Evolutionary conservation across 306 rosid species (phyloP), one percentile per base, ranked within the genome.

Genomic region (Casuarina cunninghamiana): DNA sequence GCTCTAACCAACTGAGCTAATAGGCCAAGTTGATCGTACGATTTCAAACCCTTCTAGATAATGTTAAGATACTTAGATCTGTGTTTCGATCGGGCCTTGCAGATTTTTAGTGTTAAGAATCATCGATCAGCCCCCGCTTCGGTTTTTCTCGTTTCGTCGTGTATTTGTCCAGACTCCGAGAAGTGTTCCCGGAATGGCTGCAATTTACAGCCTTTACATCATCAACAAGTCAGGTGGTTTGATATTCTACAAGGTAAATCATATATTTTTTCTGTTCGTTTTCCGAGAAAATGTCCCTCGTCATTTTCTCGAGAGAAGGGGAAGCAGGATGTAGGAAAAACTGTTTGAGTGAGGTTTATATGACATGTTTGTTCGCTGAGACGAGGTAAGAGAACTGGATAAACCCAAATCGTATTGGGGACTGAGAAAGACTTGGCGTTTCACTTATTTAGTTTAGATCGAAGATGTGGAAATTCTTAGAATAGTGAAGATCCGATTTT

Each of bases 161-260:
- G 4, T 65, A 15, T 41, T 37, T 62, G 10, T 72, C 76, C 77
- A 78, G 87, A 68, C 84, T 83, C 74, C 65, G 51, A 57, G 46
- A 53, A 46, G 72, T 42, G 71, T 53, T 67, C 71, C 66, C 73
- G 82, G 58, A 77, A 92, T 90, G 97, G 98, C 97, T 54, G 95
- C 97, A 41, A 92, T 94, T 72, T 92, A 88, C 88, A 89, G 95
- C 70, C 97, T 95, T 77, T 95, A 95, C 85, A 87, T 95, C 82
- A 92, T 95, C 87, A 92, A 92, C 75, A 94, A 94, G 84, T 90
- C 97, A 51, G 98, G 98, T 35, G 97, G 98, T 55, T 83, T 95
- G 87, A 91, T 95, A 86, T 95, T 88, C 86, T 87, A 91, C 86
- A 92, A 95, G 96, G 97, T 92, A 78, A 66, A n/a, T 37, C 54